These are phyloP conservation scores for Sporisorium iseilematis-ciliati DNA, from an alignment of 1,284 basidiomycete genomes.

Conservation along the genomic window DNA sequence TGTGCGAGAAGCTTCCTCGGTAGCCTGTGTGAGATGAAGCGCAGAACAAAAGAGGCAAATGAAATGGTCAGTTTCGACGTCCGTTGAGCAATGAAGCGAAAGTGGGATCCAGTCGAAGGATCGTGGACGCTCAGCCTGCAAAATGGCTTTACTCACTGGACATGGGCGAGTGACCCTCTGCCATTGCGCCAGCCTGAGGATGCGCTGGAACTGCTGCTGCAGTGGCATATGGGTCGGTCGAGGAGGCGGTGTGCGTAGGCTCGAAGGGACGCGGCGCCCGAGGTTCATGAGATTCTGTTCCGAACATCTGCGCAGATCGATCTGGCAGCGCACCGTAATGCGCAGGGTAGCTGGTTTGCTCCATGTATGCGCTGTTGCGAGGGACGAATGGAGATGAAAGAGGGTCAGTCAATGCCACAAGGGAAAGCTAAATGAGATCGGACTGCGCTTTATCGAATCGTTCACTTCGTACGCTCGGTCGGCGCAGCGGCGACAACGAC, in stretches of 20 bases:
- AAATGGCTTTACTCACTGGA: slow-evolving; percentile 31
- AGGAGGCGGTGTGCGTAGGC: slow-evolving; percentile 21
- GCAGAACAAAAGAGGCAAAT: background rate
- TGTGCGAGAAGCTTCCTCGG: slow-evolving; percentile 50
- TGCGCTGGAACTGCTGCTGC: slow-evolving; percentile 26
- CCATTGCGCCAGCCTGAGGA: slow-evolving; percentile 32
- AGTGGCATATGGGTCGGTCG: slow-evolving; percentile 35
- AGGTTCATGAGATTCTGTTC: slow-evolving; percentile 42
- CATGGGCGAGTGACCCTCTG: slow-evolving; percentile 46
- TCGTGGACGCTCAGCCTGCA: background rate
- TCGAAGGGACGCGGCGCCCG: slow-evolving; percentile 49
- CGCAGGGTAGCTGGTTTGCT: slow-evolving; percentile 38
- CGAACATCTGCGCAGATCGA: slow-evolving; percentile 41
- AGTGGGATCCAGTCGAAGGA: background rate
- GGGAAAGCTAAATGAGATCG: no score
- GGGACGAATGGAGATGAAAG: background rate
- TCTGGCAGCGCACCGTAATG: slow-evolving; percentile 44
- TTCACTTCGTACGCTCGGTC: background rate
- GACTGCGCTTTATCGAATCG: background rate
- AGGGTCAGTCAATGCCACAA: slow-evolving; percentile 1
- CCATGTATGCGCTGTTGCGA: slow-evolving; percentile 44
- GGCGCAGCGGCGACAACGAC: background rate
- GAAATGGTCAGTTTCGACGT: slow-evolving; percentile 5
- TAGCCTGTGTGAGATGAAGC: slow-evolving; percentile 22
- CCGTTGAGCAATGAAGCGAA: no score